Evolutionary conservation across 23 red algal species (phyloP), one percentile per base, ranked within the genome.

Genomic region (Gracilariopsis chorda): DNA sequence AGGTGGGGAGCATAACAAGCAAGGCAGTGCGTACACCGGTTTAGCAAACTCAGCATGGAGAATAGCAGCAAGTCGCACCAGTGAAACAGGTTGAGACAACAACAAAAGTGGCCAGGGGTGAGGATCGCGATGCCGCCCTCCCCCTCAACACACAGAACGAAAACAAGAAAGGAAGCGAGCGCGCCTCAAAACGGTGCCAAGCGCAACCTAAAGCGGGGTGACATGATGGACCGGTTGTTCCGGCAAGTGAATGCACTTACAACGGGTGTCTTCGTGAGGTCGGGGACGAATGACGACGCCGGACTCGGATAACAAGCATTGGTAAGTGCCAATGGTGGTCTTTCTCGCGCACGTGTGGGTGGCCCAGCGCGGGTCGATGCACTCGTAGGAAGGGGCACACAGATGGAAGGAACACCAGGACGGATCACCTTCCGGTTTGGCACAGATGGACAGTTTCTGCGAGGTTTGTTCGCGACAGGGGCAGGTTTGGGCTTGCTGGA

Each of bases 351-450:
- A 89, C 5, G 85, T 89, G 58, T 89, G 85, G 9, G 85, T 89
- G 7, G 85, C 42, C 85, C 85, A 77, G 3, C 48, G 34, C 8
- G 64, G 48, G 43, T 89, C 85, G 52, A 78, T 78, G 32, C 85
- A 89, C 28, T 89, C 69, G 47, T 52, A 89, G 9, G 49, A 55
- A 6, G 85, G 65, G 57, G 85, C 65, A 36, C 85, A 89, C n/a
- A 89, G 47, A 24, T 89, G 72, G 35, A 89, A 89, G 20, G 49
- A 25, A 55, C 85, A 89, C 85, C 85, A 89, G 11, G 65, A 34
- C 33, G 85, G 85, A 55, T 89, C 85, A 21, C 85, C 85, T 9
- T 51, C 47, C 7, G 65, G 85, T 12, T 45, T 42, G 21, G 85
- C 85, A 61, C 85, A 89, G 17, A 89, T 40, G 72, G 49, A 55